A percentile compares a stretch with the other conserved stretches of the same genome.
Evolutionary conservation across 257 asterid genomes (phyloP).

Genomic region (Solanum bulbocastanum): DNA sequence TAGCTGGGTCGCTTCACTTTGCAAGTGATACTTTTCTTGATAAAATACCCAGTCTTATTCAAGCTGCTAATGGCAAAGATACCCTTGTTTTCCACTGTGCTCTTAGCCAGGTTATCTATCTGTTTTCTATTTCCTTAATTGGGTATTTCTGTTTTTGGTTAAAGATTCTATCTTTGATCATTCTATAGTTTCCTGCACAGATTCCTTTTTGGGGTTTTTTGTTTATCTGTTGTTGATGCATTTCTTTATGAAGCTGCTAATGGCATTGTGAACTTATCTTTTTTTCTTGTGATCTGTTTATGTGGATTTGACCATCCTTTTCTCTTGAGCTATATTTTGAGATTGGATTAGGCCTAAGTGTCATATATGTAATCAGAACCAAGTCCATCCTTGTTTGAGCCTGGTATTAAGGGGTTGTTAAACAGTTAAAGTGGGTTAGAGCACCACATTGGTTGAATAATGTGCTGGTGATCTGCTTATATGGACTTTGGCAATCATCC

Average conservation of each 20-base stretch:
- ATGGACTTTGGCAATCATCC: neutral
- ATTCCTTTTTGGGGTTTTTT: neutral
- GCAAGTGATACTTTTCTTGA: constrained; percentile 65
- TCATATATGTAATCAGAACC: neutral
- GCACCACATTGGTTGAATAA: neutral
- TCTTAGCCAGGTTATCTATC: constrained; percentile 70
- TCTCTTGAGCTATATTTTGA: neutral
- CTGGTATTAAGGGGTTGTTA: neutral
- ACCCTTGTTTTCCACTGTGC: constrained; percentile 96
- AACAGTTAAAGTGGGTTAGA: neutral
- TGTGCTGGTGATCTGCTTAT: neutral
- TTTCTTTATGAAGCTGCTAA: neutral
- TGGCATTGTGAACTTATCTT: neutral
- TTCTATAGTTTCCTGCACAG: neutral
- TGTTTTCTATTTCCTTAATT: neutral
- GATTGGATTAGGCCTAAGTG: neutral
- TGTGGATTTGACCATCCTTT: neutral
- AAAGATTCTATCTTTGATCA: neutral
- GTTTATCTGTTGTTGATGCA: neutral
- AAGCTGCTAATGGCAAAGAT: constrained; percentile 72
- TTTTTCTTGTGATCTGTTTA: neutral
- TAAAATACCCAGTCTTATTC: constrained; percentile 55
- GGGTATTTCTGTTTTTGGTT: neutral
- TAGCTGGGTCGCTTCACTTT: constrained; percentile 86
- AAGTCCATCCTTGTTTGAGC: neutral